Conservation (phyloP, 805 yeast genomes). For the Wickerhamomyces bovis region DNA sequence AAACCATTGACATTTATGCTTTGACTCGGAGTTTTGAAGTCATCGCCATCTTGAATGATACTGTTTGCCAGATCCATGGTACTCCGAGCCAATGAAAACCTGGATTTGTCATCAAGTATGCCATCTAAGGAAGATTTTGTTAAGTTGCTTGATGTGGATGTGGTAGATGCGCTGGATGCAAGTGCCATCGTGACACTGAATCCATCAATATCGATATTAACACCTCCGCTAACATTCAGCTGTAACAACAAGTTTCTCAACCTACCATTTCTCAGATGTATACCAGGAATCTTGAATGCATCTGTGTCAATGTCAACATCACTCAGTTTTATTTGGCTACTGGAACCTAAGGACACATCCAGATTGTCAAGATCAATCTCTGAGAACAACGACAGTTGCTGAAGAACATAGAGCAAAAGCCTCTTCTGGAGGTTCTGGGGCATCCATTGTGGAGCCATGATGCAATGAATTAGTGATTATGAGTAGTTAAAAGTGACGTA, state of each 20-base stretch:
- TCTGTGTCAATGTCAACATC: conserved; percentile 71
- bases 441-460: conserved; percentile 48
- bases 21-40: conserved; percentile 7
- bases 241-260: conserved; percentile 48
- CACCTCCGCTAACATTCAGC: conserved; percentile 67
- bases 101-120: conserved; percentile 24
- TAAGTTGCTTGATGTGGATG: neutral
- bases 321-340: conserved; percentile 41
- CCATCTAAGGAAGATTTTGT: conserved; percentile 11
- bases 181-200: conserved; percentile 44
- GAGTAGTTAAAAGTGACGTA: neutral
- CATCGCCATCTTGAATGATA: conserved; percentile 26
- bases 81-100: conserved; percentile 60
- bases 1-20: conserved; percentile 17
- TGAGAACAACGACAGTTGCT: conserved; percentile 76
- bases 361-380: conserved; percentile 75
- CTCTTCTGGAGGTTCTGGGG: conserved; percentile 84
- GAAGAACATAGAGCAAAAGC: conserved; percentile 70
- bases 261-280: conserved; percentile 55
- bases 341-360: conserved; percentile 69
- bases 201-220: conserved; percentile 51
- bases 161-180: conserved; percentile 10
- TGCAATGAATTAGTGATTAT: neutral
- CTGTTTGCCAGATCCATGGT: conserved; percentile 67
- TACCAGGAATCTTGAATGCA: conserved; percentile 59